Percentiles rank a stretch among this genome's conserved stretches.
These are phyloP conservation scores for Pugionium dolabratum DNA, from an alignment of 345 rosid species.

Conservation along the genomic window DNA sequence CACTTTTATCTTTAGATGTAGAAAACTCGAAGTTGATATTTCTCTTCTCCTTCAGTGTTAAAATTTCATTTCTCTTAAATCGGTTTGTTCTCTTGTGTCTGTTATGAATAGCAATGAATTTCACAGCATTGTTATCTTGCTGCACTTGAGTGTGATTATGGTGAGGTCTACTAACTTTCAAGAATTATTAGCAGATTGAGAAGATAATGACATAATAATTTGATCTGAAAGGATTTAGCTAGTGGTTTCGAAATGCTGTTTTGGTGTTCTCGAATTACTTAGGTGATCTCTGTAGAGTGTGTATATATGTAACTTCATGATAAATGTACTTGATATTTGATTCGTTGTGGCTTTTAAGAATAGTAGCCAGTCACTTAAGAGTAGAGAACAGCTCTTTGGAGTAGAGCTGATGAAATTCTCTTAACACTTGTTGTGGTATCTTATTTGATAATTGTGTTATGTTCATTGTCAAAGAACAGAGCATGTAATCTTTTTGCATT, in stretches of 20 bases:
- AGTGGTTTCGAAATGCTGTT: background rate
- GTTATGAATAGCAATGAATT: background rate
- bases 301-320: background rate
- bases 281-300: background rate
- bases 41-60: slow-evolving; percentile 18
- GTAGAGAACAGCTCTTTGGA: background rate
- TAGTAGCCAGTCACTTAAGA: background rate
- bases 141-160: background rate
- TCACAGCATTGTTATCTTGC: slow-evolving; percentile 13
- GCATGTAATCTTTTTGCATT: background rate
- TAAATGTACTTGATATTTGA: slow-evolving; percentile 15
- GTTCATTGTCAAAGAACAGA: background rate
- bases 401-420: background rate
- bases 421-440: background rate
- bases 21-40: slow-evolving; percentile 20
- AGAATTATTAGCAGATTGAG: background rate
- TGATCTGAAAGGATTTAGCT: slow-evolving; percentile 1
- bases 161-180: slow-evolving; percentile 6
- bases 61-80: background rate
- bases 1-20: slow-evolving; percentile 23
- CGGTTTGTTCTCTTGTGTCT: slow-evolving; percentile 2
- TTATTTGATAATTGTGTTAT: background rate
- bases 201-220: background rate
- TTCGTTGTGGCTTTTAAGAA: slow-evolving; percentile 1
- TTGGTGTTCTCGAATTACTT: background rate